phyloP scores from a whole-genome alignment of 2,329 filamentous ascomycete species.

The Aspergillus aculeatinus region DNA sequence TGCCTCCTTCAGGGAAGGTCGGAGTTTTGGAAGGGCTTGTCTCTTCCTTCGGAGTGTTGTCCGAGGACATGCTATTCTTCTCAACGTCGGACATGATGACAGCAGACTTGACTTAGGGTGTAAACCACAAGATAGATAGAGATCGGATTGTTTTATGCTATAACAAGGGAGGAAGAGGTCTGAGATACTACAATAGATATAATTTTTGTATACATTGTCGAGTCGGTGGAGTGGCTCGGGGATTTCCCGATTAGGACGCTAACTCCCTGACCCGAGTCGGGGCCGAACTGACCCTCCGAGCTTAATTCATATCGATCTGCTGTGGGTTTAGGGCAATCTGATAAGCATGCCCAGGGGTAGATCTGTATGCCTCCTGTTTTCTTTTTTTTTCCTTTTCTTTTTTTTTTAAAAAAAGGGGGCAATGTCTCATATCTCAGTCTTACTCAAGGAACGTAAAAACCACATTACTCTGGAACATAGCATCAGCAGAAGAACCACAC shows the following conservation, averaged over 20 bases:
- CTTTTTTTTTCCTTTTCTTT: too few relatives aligned
- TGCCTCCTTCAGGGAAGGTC: slow-evolving; percentile 28
- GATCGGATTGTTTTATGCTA: background rate
- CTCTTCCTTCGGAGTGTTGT: background rate
- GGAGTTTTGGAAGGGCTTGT: background rate
- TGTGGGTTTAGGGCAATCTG: background rate
- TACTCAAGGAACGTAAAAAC: too few relatives aligned
- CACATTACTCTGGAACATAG: too few relatives aligned
- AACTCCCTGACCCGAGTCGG: background rate
- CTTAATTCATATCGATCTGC: background rate
- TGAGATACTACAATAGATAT: background rate
- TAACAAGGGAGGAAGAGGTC: too few relatives aligned
- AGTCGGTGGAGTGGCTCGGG: background rate
- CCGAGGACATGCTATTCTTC: background rate
- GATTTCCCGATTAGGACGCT: background rate
- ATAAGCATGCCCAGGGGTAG: background rate
- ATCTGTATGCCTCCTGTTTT: too few relatives aligned
- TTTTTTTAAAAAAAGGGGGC: background rate
- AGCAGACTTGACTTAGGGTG: background rate
- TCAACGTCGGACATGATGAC: background rate
- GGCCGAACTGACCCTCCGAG: background rate
- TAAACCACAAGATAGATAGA: background rate
- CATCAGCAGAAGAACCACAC: too few relatives aligned
- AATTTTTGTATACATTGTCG: background rate
- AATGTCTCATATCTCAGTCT: background rate